These are phyloP conservation scores for Monilinia fructicola DNA, from an alignment of 2,329 filamentous ascomycete species.

Conservation along the genomic window DNA sequence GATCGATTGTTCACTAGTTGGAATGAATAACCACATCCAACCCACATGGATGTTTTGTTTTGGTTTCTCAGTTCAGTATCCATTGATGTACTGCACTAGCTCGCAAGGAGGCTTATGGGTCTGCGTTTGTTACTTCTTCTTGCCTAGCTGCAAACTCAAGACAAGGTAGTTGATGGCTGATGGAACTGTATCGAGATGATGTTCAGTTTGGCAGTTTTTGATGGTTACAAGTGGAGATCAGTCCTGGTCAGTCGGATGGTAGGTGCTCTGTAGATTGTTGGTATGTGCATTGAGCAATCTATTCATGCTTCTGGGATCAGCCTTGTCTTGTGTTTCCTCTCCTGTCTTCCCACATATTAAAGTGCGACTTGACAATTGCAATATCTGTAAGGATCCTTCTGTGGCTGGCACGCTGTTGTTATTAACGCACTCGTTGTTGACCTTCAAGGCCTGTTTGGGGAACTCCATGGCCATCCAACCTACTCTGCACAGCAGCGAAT, in stretches of 20 bases:
- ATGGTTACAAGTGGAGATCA: slow-evolving; percentile 9
- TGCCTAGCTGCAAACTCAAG: slow-evolving; percentile 10
- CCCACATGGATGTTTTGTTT: slow-evolving; percentile 18
- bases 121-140: slow-evolving; percentile 1
- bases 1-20: slow-evolving; percentile 9
- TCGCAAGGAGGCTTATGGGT: background rate
- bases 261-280: slow-evolving; percentile 17
- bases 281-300: slow-evolving; percentile 21
- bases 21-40: slow-evolving; percentile 7
- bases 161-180: background rate
- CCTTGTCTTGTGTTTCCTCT: slow-evolving; percentile 19
- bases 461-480: background rate
- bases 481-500: background rate
- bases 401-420: slow-evolving; percentile 8
- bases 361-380: slow-evolving; percentile 1
- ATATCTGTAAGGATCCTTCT: slow-evolving; percentile 19
- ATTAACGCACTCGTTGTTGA: background rate
- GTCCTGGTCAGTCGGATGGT: slow-evolving; percentile 19
- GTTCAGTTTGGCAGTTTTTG: slow-evolving; percentile 17
- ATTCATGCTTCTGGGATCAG: slow-evolving; percentile 24
- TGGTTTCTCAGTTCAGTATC: background rate
- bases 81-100: background rate
- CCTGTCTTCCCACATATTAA: slow-evolving; percentile 18
- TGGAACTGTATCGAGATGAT: slow-evolving; percentile 9
- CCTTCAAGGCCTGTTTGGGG: background rate